Evolutionary conservation across 2,329 filamentous ascomycete genomes (phyloP).

Genomic region (Cercospora beticola): DNA sequence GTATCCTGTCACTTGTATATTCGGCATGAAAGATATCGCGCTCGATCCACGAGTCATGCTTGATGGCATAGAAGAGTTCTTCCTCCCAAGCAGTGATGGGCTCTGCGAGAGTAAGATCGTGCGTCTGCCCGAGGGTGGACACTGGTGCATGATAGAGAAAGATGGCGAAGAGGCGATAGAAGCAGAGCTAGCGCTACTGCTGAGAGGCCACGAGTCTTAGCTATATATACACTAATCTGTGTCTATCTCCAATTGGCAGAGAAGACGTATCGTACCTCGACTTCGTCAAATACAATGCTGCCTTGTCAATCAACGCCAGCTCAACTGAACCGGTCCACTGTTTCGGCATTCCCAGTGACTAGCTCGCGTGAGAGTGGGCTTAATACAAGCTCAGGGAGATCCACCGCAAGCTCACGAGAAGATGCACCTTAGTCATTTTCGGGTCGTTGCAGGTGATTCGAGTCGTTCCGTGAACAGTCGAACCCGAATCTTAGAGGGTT

Average conservation of each 20-base stretch:
- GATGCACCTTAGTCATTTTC: not conserved
- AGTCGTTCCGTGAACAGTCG: not conserved
- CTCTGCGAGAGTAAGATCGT: slow-evolving; percentile 43
- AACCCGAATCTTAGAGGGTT: not conserved
- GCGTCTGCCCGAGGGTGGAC: slow-evolving; percentile 51
- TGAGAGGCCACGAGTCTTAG: not conserved
- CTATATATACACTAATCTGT: not conserved
- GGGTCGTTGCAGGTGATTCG: not conserved
- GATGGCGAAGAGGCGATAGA: slow-evolving; percentile 22
- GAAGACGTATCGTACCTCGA: not conserved
- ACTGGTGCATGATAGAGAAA: slow-evolving; percentile 55
- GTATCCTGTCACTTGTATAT: slow-evolving; percentile 55
- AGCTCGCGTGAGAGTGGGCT: not conserved
- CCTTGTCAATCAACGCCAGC: not conserved
- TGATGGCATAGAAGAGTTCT: slow-evolving; percentile 54
- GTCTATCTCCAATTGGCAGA: not conserved
- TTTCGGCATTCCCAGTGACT: not conserved
- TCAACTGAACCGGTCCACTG: not conserved
- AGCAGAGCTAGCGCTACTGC: slow-evolving; percentile 2
- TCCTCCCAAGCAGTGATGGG: slow-evolving; percentile 30
- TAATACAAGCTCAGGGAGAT: not conserved
- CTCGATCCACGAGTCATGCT: slow-evolving; percentile 52
- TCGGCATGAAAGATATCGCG: slow-evolving; percentile 54
- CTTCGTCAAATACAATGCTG: not conserved
- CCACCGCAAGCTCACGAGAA: not conserved